Evolutionary conservation across 2,329 filamentous ascomycete genomes (phyloP), one percentile per base, ranked within the genome.

Genomic region (Coniosporium tulheliwenetii): DNA sequence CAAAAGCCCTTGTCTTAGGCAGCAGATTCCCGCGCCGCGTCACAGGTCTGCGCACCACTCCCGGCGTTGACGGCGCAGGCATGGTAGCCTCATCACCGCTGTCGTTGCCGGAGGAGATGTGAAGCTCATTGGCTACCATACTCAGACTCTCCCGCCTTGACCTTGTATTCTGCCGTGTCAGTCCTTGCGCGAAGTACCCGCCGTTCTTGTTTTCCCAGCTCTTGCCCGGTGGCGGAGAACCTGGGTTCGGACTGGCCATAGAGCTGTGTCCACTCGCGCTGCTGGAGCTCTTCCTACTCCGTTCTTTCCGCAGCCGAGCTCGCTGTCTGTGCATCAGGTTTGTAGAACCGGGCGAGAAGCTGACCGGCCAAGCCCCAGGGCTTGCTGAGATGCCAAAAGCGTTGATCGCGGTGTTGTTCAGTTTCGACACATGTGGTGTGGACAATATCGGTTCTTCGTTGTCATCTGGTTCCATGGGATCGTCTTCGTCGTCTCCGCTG

Each of bases 1-100:
- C 86, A 59, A 98, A 98, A 0, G 81, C 86, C 63, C 94, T 93
- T 1, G 89, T 91, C 67, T 96, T 98, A 10, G 93, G 91, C 84
- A 98, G 61, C 45, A 98, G 70, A 59, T 93, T 98, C 7, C 87
- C 85, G 44, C 89, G 75, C 39, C 91, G 73, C 5, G 85, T 93
- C 5, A 96, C 89, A 1, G 79, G 75, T 46, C 87, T 74, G 45
- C 83, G 75, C 46, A 93, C 81, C 12, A 94, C 86, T 42, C 79
- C 82, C 39, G 82, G 73, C 41, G 80, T 78, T 38, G 58, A 61
- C 15, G 58, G 62, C 31, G 56, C 47, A 29, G 53, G 64, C 7
- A 66, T 70, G 44, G 66, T 67, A 5, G 60, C 65, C 48, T 75
- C 77, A 47, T 89, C 83, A 10, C 84, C 81, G 53, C 80, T 84